phyloP scores from a whole-genome alignment of 1,284 basidiomycete species.

The Cutaneotrichosporon dermatis region DNA sequence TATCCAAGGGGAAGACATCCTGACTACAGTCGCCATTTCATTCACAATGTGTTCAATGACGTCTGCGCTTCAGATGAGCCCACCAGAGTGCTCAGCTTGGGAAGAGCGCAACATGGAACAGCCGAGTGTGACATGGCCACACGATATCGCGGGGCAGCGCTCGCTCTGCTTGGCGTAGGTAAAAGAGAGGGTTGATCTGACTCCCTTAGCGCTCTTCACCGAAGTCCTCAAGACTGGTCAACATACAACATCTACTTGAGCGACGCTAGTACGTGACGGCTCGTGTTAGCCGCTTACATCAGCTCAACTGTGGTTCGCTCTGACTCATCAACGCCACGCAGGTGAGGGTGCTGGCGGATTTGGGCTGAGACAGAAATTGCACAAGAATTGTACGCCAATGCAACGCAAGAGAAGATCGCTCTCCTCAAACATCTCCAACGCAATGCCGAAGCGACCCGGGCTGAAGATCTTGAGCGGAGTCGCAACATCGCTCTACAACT shows the following conservation, averaged over 20 bases:
- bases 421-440: constrained; percentile 24
- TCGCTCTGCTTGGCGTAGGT: constrained; percentile 31
- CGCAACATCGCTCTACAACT: neutral
- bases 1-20: neutral
- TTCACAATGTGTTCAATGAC: constrained; percentile 45
- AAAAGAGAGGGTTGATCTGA: neutral
- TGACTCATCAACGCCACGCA: constrained; percentile 27
- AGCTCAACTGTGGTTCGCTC: constrained; percentile 41
- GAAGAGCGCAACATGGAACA: constrained; percentile 1
- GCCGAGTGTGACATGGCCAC: constrained; percentile 1
- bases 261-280: constrained; percentile 35
- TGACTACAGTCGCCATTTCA: constrained; percentile 40
- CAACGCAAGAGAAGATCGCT: constrained; percentile 33
- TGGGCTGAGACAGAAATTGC: constrained; percentile 26
- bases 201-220: constrained; percentile 38
- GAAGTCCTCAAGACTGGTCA: constrained; percentile 48
- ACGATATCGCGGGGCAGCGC: neutral
- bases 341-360: constrained; percentile 15
- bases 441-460: constrained; percentile 5
- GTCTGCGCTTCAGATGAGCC: constrained; percentile 36
- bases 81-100: constrained; percentile 39
- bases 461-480: neutral
- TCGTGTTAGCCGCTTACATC: neutral
- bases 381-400: constrained; percentile 27
- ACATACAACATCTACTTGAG: constrained; percentile 45